Percentiles rank a stretch among this genome's conserved stretches.
Conservation (phyloP, 1,284 basidiomycete genomes). For the Ganoderma multipileum region DNA sequence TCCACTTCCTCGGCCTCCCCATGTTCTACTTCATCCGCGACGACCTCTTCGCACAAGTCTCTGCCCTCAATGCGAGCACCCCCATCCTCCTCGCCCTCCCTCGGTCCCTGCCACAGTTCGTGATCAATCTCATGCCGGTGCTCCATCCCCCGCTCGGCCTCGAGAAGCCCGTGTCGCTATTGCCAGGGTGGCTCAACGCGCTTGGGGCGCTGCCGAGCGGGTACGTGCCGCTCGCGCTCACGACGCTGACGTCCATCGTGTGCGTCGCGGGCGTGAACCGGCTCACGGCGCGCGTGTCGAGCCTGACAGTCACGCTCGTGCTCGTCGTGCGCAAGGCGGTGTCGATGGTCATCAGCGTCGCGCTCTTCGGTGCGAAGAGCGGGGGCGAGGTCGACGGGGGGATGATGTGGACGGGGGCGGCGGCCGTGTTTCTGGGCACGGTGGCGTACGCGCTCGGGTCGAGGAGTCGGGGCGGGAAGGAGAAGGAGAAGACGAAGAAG, state of each 20-base stretch:
- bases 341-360: slow-evolving; percentile 80
- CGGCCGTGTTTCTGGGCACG: slow-evolving; percentile 75
- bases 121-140: neutral
- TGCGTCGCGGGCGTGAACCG: slow-evolving; percentile 93
- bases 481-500: slow-evolving; percentile 27
- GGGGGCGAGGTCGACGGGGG: slow-evolving; percentile 27
- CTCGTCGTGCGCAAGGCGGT: slow-evolving; percentile 91
- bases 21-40: slow-evolving; percentile 68
- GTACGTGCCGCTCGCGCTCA: slow-evolving; percentile 73
- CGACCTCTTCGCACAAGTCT: slow-evolving; percentile 59
- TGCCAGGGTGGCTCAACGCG: neutral
- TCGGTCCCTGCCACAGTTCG: slow-evolving; percentile 25
- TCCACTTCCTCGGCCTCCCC: slow-evolving; percentile 78
- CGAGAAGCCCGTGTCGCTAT: slow-evolving; percentile 5
- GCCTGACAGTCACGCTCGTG: slow-evolving; percentile 87
- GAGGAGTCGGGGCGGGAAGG: slow-evolving; percentile 19
- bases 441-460: slow-evolving; percentile 62
- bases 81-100: slow-evolving; percentile 30
- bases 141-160: slow-evolving; percentile 26
- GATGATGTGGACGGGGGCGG: slow-evolving; percentile 70
- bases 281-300: slow-evolving; percentile 80
- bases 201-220: slow-evolving; percentile 61
- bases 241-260: slow-evolving; percentile 86
- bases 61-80: slow-evolving; percentile 51
- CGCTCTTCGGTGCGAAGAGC: slow-evolving; percentile 44